phyloP scores from a whole-genome alignment of 2,329 filamentous ascomycete species.

The Botryotinia narcissicola region DNA sequence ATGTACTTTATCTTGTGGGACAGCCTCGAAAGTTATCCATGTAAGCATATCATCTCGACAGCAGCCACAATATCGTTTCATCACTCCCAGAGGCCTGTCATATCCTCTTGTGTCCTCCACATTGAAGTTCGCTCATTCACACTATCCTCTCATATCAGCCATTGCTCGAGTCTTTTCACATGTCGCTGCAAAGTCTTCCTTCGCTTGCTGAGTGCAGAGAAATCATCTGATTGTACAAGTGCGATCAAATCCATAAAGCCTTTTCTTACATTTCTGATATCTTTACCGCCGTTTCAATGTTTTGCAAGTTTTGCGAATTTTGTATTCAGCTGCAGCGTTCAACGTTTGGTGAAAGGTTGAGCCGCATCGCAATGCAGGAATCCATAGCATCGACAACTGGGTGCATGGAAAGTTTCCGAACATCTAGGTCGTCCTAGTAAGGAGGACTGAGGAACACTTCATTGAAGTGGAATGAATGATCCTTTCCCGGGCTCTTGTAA shows the following conservation, averaged over 20 bases:
- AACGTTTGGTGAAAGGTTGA: background rate
- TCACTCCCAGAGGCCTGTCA: background rate
- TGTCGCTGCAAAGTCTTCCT: background rate
- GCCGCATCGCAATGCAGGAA: constrained; percentile 3
- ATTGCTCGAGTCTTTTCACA: background rate
- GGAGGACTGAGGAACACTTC: background rate
- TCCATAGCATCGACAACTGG: background rate
- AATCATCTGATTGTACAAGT: background rate
- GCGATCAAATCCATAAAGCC: background rate
- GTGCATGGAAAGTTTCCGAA: background rate
- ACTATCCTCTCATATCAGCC: background rate
- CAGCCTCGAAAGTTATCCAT: background rate
- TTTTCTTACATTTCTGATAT: background rate
- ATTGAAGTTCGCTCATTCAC: background rate
- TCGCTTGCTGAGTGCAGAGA: background rate
- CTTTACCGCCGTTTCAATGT: constrained; percentile 7
- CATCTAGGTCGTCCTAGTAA: background rate
- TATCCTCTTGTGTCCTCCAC: background rate
- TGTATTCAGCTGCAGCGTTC: background rate
- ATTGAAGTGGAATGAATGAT: background rate
- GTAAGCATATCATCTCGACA: constrained; percentile 4
- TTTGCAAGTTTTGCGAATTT: background rate
- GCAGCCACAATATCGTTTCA: background rate
- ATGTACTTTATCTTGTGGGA: background rate
- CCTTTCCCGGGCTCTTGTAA: too few species aligned